Evolutionary conservation across 2,329 filamentous ascomycete genomes (phyloP), one percentile per base, ranked within the genome.

Genomic region (Aspergillus japonicus): DNA sequence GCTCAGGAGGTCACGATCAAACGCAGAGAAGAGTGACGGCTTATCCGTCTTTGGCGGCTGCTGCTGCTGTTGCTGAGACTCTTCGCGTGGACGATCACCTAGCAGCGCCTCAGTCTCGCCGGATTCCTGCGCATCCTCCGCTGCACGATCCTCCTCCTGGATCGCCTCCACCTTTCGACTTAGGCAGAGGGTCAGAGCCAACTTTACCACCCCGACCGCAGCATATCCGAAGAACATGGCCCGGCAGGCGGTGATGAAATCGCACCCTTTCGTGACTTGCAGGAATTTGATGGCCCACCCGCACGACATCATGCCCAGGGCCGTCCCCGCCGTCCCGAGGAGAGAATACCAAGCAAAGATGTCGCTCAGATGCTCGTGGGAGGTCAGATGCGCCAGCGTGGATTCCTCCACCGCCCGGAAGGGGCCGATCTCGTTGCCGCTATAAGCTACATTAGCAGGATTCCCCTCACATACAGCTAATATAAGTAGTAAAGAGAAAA

Each of bases 391-490:
- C 5, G 85, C 84, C 7, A 89, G 69, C 35, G 83, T 85, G 0
- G 83, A 86, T 76, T 89, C 87, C 68, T 89, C 87, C 33, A 90
- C 84, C 3, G 85, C 85, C 42, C 87, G 78, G 64, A 89, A 89
- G 0, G 87, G 87, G 0, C 87, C 87, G 68, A 89, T 88, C 64
- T 89, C 87, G 16, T 85, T 83, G 6, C 87, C 87, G 65, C 74
- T 76, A 52, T 14, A 35, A 29, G 26, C 26, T 29, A 0, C 1
- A 8, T 29, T 29, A 29, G 26, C 26, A 8, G 7, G 26, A 29
- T 29, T 3, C 7, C 3, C 26, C 26, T 29, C 26, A 10, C 56
- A 35, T 35, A 35, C 33, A 5, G 12, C 10, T 2, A 10, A 29
- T 2, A 29, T 8, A 35, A 11, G 11, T n/a, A 56, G 23, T 10